A percentile compares a stretch with the other conserved stretches of the same genome.
Conservation (phyloP, 768 basidiomycete genomes). For the Amanita inopinata region DNA sequence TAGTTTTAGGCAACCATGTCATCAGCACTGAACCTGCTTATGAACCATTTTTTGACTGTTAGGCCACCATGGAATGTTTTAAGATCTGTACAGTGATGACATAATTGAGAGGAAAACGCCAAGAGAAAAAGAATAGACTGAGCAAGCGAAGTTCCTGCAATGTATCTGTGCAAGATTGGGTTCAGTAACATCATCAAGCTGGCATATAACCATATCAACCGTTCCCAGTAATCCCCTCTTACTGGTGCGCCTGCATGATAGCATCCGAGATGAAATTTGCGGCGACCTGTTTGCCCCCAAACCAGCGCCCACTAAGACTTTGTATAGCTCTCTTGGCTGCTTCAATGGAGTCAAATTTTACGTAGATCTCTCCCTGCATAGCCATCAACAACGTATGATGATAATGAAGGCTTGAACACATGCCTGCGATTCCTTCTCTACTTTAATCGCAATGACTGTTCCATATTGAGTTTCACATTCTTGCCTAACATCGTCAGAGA, state of each 20-base stretch:
- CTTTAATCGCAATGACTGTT: constrained; percentile 74
- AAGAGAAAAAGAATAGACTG: constrained; percentile 22
- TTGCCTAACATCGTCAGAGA: constrained; percentile 91
- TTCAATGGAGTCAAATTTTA: constrained; percentile 79
- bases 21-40: constrained; percentile 27
- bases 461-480: constrained; percentile 94
- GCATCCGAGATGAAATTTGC: constrained; percentile 89
- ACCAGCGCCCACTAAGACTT: constrained; percentile 94
- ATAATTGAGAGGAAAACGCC: constrained; percentile 19
- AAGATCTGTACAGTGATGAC: constrained; percentile 22
- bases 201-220: constrained; percentile 10
- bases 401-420: constrained; percentile 5
- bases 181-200: constrained; percentile 21
- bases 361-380: constrained; percentile 87
- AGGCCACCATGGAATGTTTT: constrained; percentile 11
- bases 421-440: constrained; percentile 91
- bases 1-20: constrained; percentile 21
- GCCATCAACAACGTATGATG: constrained; percentile 9
- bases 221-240: constrained; percentile 17
- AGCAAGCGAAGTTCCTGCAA: constrained; percentile 22
- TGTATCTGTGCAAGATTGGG: constrained; percentile 22
- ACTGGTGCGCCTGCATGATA: constrained; percentile 88
- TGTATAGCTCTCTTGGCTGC: constrained; percentile 77
- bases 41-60: constrained; percentile 10
- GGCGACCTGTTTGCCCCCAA: constrained; percentile 83